Percentiles rank a stretch among this genome's conserved stretches.
Evolutionary conservation across 1,139 yeast species (phyloP).

Genomic region (Debaryomycetaceae sp.): DNA sequence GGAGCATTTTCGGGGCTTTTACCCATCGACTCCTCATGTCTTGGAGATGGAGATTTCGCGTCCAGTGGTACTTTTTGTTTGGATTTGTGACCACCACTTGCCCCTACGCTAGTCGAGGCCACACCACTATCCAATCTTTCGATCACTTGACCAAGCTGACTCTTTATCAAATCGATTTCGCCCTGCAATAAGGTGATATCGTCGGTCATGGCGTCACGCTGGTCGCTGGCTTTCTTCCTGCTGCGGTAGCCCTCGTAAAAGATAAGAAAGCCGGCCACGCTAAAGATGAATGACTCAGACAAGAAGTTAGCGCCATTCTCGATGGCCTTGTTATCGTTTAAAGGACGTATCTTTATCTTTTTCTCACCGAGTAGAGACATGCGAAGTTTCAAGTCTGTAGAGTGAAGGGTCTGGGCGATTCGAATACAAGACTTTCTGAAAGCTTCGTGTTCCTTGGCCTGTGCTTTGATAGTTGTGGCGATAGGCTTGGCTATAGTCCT

Average conservation of each 20-base stretch:
- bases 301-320: conserved; percentile 76
- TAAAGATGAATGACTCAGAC: conserved; percentile 66
- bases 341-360: conserved; percentile 54
- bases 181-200: conserved; percentile 60
- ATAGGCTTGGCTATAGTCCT: conserved; percentile 78
- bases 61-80: too few relatives aligned
- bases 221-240: conserved; percentile 49
- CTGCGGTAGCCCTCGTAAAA: conserved; percentile 64
- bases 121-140: conserved; percentile 36
- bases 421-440: conserved; percentile 55
- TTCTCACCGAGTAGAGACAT: conserved; percentile 55
- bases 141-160: conserved; percentile 27
- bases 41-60: too few relatives aligned
- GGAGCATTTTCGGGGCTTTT: too few relatives aligned
- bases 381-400: conserved; percentile 52
- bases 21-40: too few relatives aligned
- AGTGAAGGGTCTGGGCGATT: conserved; percentile 67
- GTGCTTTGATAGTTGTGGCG: conserved; percentile 59
- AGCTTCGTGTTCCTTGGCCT: conserved; percentile 63
- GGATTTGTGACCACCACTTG: too few relatives aligned
- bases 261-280: conserved; percentile 73
- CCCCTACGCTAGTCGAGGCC: too few relatives aligned
- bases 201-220: conserved; percentile 56
- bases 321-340: conserved; percentile 76
- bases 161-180: conserved; percentile 55